Percentiles rank a stretch among this genome's conserved stretches.
Conservation (phyloP, 2,329 filamentous ascomycete genomes). For the Colletotrichum sidae region DNA sequence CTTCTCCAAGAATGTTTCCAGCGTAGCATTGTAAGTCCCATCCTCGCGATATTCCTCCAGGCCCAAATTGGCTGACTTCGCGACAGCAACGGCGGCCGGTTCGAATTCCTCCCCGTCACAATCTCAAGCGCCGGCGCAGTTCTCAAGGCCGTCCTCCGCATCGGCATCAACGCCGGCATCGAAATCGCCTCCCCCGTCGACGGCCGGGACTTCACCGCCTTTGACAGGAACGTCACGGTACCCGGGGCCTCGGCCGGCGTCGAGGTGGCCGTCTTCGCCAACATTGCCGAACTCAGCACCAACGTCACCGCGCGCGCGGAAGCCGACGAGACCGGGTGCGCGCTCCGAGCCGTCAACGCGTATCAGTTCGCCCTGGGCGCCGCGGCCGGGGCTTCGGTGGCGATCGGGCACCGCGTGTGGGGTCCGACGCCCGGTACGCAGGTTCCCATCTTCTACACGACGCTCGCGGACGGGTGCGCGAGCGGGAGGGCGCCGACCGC, state of each 20-base stretch:
- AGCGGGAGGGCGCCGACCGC: slow-evolving; percentile 41
- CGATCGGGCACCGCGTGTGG: slow-evolving; percentile 57
- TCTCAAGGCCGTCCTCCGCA: slow-evolving; percentile 59
- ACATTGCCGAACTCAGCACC: slow-evolving; percentile 65
- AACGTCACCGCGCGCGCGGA: slow-evolving; percentile 57
- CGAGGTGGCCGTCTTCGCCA: slow-evolving; percentile 60
- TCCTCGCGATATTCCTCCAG: not conserved
- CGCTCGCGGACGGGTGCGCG: slow-evolving; percentile 55
- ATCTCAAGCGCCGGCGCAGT: slow-evolving; percentile 54
- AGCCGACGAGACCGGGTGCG: slow-evolving; percentile 53
- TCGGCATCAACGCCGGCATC: slow-evolving; percentile 60
- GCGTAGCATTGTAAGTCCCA: slow-evolving; percentile 59
- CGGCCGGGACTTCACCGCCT: slow-evolving; percentile 23
- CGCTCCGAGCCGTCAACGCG: slow-evolving; percentile 58
- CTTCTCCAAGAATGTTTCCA: slow-evolving; percentile 61
- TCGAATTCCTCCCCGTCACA: slow-evolving; percentile 68
- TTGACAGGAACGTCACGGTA: slow-evolving; percentile 38
- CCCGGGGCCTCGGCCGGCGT: slow-evolving; percentile 55
- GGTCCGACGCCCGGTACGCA: slow-evolving; percentile 59
- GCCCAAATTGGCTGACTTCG: too few species aligned
- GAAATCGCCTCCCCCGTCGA: slow-evolving; percentile 42
- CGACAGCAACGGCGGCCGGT: slow-evolving; percentile 61
- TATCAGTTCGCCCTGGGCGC: slow-evolving; percentile 66
- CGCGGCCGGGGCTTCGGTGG: slow-evolving; percentile 63
- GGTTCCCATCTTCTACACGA: slow-evolving; percentile 65